These are phyloP conservation scores for Catharanthus roseus DNA, from an alignment of 257 asterid species.

Conservation along the genomic window DNA sequence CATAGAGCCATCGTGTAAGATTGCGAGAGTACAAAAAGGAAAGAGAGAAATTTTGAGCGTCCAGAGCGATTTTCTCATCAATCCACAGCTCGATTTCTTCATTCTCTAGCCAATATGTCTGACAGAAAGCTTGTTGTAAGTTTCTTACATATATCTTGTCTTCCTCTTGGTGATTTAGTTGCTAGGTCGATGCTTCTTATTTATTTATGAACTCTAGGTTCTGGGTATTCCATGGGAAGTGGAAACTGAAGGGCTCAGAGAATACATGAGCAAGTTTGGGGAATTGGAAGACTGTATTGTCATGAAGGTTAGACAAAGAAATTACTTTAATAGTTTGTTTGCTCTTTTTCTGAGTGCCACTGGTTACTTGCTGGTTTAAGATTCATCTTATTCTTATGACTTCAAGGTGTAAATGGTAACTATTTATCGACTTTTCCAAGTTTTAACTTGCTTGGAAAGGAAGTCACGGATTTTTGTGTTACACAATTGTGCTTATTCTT, in stretches of 20 bases:
- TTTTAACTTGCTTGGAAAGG: neutral
- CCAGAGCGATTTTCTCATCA: conserved; percentile 14
- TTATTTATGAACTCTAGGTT: conserved; percentile 43
- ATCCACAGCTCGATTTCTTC: conserved; percentile 12
- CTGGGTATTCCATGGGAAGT: conserved; percentile 99
- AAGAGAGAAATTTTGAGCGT: conserved; percentile 14
- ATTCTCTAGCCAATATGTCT: conserved; percentile 39
- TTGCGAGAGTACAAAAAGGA: conserved; percentile 37
- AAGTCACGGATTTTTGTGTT: neutral
- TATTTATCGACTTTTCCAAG: too few species aligned
- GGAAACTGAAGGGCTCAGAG: conserved; percentile 86
- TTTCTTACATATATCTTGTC: neutral
- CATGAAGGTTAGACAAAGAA: conserved; percentile 62
- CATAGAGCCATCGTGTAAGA: conserved; percentile 49
- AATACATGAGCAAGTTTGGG: conserved; percentile 92
- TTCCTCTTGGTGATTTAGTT: neutral
- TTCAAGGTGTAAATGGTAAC: neutral
- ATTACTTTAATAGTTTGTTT: neutral
- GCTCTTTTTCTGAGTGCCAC: neutral
- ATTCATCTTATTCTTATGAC: neutral
- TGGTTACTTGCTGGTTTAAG: neutral
- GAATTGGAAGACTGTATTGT: conserved; percentile 96
- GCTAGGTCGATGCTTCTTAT: neutral
- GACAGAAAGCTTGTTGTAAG: conserved; percentile 94
- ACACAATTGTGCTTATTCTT: neutral